A percentile compares a stretch with the other conserved stretches of the same genome.
phyloP scores from a whole-genome alignment of 257 asterid genomes.

The Solanum pimpinellifolium region DNA sequence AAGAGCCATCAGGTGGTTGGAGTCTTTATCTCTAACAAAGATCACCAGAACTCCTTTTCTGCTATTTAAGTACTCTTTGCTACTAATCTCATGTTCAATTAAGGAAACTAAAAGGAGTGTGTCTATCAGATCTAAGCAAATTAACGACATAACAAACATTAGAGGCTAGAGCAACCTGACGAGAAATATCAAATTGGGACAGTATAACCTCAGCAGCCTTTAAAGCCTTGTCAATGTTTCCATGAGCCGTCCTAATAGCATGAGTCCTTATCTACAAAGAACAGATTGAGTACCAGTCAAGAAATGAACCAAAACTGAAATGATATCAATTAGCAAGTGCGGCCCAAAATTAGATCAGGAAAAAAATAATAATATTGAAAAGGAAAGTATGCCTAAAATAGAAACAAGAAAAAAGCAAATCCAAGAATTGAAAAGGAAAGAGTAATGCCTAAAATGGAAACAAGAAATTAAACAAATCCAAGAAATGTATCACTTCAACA shows the following conservation, averaged over 20 bases:
- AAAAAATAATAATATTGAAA: not conserved
- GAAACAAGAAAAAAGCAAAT: not conserved
- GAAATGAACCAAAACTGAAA: not conserved
- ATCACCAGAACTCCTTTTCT: not conserved
- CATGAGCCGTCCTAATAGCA: slow-evolving; percentile 91
- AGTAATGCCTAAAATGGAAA: not conserved
- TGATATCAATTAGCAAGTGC: not conserved
- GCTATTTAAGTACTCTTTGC: not conserved
- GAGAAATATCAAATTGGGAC: slow-evolving; percentile 82
- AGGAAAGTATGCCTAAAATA: not conserved
- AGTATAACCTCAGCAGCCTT: slow-evolving; percentile 94
- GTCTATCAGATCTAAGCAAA: not conserved
- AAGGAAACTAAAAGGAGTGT: not conserved
- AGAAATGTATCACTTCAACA: not conserved
- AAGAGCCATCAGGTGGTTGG: not conserved
- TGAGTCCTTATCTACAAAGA: slow-evolving; percentile 75
- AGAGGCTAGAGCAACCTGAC: slow-evolving; percentile 47
- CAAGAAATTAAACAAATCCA: not conserved
- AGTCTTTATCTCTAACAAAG: not conserved
- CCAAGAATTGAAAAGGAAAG: not conserved
- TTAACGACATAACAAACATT: not conserved
- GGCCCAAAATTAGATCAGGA: not conserved
- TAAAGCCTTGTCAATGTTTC: slow-evolving; percentile 87
- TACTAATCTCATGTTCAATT: not conserved
- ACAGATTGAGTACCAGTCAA: not conserved